Percentiles rank a stretch among this genome's conserved stretches.
These are phyloP conservation scores for Aspergillus sp. DNA, from an alignment of 2,329 filamentous ascomycete genomes.

Conservation along the genomic window DNA sequence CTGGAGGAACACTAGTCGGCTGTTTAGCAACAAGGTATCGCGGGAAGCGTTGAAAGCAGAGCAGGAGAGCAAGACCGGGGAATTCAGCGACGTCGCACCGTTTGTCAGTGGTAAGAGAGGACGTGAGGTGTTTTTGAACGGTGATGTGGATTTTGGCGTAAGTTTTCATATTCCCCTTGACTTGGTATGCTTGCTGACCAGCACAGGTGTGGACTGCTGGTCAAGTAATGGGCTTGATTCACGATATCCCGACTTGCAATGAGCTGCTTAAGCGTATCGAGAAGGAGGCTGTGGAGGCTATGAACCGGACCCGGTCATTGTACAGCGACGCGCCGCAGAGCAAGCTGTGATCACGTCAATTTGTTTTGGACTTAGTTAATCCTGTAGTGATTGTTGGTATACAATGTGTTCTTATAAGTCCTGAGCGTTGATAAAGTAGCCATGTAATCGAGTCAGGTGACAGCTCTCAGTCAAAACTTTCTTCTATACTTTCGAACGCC, in stretches of 20 bases:
- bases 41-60: constrained; percentile 76
- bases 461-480: too few relatives aligned
- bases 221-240: constrained; percentile 84
- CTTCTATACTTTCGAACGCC: too few relatives aligned
- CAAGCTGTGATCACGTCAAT: constrained; percentile 45
- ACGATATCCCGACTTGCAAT: constrained; percentile 72
- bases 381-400: too few relatives aligned
- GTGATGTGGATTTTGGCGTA: constrained; percentile 84
- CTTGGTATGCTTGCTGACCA: constrained; percentile 8
- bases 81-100: constrained; percentile 82
- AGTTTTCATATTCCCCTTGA: constrained; percentile 32
- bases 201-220: constrained; percentile 88
- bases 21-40: constrained; percentile 88
- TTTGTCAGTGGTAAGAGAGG: constrained; percentile 87
- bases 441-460: too few relatives aligned
- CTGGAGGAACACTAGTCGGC: constrained; percentile 85
- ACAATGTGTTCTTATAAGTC: too few relatives aligned
- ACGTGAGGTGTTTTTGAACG: constrained; percentile 83
- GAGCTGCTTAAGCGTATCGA: constrained; percentile 66
- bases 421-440: too few relatives aligned
- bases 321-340: constrained; percentile 42
- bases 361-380: too few relatives aligned
- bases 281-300: constrained; percentile 62
- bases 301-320: constrained; percentile 54
- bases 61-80: constrained; percentile 70